Evolutionary conservation across 1,284 basidiomycete genomes (phyloP), one percentile per base, ranked within the genome.

Genomic region (Sanghuangporus weigelae): DNA sequence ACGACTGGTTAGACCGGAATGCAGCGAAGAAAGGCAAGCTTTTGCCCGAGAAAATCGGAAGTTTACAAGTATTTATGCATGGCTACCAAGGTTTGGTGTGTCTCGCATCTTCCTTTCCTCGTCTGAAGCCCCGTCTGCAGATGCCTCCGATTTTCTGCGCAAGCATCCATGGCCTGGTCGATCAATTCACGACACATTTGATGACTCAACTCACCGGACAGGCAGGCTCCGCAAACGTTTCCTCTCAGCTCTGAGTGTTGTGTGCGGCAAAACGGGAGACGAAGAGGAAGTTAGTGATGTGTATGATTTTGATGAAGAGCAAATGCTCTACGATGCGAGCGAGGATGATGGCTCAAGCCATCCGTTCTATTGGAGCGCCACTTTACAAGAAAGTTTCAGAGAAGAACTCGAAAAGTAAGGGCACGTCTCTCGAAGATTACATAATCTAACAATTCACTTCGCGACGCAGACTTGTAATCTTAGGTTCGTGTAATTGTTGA

Each of bases 81-180:
- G 94, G 94, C 14, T 96, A 84, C 70, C 83, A 86, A 76, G 91
- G 92, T 70, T 63, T 11, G 14, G 62, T 50, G 36, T 44, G 54
- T 36, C 42, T 26, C 51, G 49, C 16, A 19, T n/a, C 16, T 14
- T 16, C 2, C 39, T 46, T 7, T 8, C 40, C 46, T 21, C 12
- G 35, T 57, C 50, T 60, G n/a, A 57, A 51, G 62, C 38, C 39
- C 44, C 8, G 7, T 61, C 60, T 42, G 7, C 65, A 90, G 95
- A 96, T 73, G 92, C 92, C 0, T 92, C 92, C 4, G 90, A 92
- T 63, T 96, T 95, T 68, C 79, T 97, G 62, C 83, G 90, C 50
- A 87, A 85, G 69, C 84, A 96, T 71, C 93, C 95, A 2, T 94
- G 90, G 87, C 95, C 95, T 1, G 92, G 92, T 7, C 84, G 93